A percentile compares a stretch with the other conserved stretches of the same genome.
phyloP scores from a whole-genome alignment of 2,329 filamentous ascomycete species.

The Hypoxylon sp. region DNA sequence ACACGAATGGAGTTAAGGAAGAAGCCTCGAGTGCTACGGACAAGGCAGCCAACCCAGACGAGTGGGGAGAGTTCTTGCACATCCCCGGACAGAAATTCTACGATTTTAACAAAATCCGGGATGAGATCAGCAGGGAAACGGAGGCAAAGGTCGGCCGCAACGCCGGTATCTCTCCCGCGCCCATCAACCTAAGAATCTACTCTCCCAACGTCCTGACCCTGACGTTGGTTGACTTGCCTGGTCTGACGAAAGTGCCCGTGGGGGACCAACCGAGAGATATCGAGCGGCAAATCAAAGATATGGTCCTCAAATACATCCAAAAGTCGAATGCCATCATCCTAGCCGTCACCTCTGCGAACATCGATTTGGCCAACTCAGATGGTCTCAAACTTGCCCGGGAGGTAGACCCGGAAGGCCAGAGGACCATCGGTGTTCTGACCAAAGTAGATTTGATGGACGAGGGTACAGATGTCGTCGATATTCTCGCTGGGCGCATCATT shows the following conservation, averaged over 20 bases:
- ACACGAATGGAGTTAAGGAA: conserved; percentile 79
- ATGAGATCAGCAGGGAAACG: conserved; percentile 97
- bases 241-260: conserved; percentile 95
- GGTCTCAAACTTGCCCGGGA: conserved; percentile 95
- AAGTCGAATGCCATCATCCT: conserved; percentile 99
- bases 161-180: conserved; percentile 93
- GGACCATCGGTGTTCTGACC: conserved; percentile 97
- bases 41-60: conserved; percentile 89
- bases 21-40: conserved; percentile 78
- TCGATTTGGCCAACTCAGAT: conserved; percentile 98
- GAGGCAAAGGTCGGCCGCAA: conserved; percentile 97
- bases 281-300: conserved; percentile 94
- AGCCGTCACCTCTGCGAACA: conserved; percentile 95
- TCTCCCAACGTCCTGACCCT: conserved; percentile 97
- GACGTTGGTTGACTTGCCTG: conserved; percentile 95
- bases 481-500: conserved; percentile 96
- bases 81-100: conserved; percentile 97
- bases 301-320: conserved; percentile 98
- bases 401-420: conserved; percentile 96
- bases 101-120: conserved; percentile 98
- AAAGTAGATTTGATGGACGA: conserved; percentile 99
- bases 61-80: conserved; percentile 99
- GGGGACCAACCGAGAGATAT: conserved; percentile 97
- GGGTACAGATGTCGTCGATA: conserved; percentile 97
- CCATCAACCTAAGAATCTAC: conserved; percentile 98